These are phyloP conservation scores for Tricholoma furcatifolium DNA, from an alignment of 768 basidiomycete species.

Conservation along the genomic window DNA sequence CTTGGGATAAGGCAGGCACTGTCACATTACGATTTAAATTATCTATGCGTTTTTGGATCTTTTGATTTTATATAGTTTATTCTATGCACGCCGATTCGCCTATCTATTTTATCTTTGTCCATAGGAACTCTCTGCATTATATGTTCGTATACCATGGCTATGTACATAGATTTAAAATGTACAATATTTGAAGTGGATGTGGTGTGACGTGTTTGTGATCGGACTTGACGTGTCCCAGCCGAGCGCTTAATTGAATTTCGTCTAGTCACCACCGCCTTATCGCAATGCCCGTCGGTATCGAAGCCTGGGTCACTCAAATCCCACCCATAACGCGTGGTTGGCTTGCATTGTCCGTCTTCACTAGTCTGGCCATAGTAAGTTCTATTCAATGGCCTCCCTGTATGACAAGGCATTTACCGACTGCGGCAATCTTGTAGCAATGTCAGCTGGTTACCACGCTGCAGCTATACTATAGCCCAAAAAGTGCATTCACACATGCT, in stretches of 20 bases:
- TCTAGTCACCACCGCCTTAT: background rate
- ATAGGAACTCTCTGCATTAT: too few species aligned
- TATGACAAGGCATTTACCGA: background rate
- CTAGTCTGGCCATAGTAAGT: constrained; percentile 86
- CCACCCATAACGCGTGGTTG: constrained; percentile 90
- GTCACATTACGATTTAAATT: too few species aligned
- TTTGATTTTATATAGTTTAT: background rate
- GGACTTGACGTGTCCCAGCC: constrained; percentile 10
- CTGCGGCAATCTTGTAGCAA: constrained; percentile 56
- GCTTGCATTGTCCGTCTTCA: constrained; percentile 76
- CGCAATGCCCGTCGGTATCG: constrained; percentile 77
- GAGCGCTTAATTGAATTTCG: background rate
- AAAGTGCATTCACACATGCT: constrained; percentile 75
- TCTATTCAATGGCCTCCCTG: background rate
- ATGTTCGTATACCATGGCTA: too few species aligned
- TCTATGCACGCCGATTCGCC: background rate
- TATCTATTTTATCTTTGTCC: background rate
- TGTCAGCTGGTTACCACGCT: constrained; percentile 87
- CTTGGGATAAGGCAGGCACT: too few species aligned
- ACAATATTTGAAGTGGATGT: background rate
- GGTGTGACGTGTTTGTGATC: constrained; percentile 13
- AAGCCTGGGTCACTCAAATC: constrained; percentile 89
- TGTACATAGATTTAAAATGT: background rate
- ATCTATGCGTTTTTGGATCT: too few species aligned
- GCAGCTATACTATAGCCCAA: constrained; percentile 91